Base-by-base conservation (phyloP, 768 basidiomycete genomes). In the Trametes elegans region DNA sequence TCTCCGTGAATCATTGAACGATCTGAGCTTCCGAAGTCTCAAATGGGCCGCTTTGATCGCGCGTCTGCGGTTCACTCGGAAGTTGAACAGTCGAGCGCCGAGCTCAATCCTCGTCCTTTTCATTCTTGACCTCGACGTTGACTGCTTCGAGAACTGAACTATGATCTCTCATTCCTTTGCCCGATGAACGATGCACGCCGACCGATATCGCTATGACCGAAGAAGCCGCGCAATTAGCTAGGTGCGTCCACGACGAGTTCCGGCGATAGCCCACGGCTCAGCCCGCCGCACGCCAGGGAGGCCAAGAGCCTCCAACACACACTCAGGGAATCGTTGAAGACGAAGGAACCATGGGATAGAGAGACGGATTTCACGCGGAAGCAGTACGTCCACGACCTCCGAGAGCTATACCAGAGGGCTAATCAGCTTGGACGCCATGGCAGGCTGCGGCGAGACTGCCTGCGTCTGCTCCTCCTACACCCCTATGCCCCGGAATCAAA, bases 361-460 rank as follows among this genome's bases (percentile, higher is more conserved):
- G 90, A 94, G 56, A 83, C 93, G 38, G 94, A 98, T 66, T 85
- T 88, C 61, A 82, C 85, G 68, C 79, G 94, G 64, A 90, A 90
- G 73, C 87, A 84, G 94, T 93, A 70, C 73, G 91, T 74, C 3
- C 10, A 18, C 0, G 10, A 34, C 36, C 9, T 38, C 32, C 42
- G 14, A 4, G 32, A 16, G n/a, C 16, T 49, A 48, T 60, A 26
- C 49, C 16, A 26, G 35, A 18, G n/a, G 41, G 28, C n/a, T n/a
- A n/a, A n/a, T n/a, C n/a, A n/a, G n/a, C n/a, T n/a, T n/a, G n/a
- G n/a, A n/a, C n/a, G n/a, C n/a, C n/a, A n/a, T n/a, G 19, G 31
- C 61, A 92, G 89, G 66, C 76, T 92, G 53, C 82, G 90, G 46
- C 80, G 83, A 49, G 81, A 80, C 38, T 85, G 90, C 68, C 75